Conservation (phyloP, 2,329 filamentous ascomycete genomes). For the Triangularia setosa region DNA sequence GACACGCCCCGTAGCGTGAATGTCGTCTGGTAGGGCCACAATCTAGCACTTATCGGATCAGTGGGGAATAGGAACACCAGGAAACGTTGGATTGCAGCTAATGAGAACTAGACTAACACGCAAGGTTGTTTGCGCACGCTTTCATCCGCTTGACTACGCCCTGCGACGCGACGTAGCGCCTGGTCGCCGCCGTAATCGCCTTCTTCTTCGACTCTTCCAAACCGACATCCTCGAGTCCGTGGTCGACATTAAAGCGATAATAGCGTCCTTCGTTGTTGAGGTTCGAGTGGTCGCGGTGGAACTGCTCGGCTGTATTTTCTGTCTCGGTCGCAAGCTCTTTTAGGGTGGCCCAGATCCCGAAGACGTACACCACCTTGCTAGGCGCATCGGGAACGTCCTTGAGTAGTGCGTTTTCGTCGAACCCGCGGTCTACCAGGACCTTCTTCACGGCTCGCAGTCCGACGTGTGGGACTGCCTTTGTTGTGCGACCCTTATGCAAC, state of each 20-base stretch:
- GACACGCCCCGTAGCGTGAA: slow-evolving; percentile 22
- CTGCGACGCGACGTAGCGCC: slow-evolving; percentile 18
- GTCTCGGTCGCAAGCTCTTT: slow-evolving; percentile 36
- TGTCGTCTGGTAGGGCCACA: slow-evolving; percentile 15
- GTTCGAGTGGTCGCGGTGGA: slow-evolving; percentile 32
- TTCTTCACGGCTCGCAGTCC: slow-evolving; percentile 20
- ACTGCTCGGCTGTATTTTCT: slow-evolving; percentile 36
- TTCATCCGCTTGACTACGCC: slow-evolving; percentile 21
- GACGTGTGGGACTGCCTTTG: slow-evolving; percentile 19
- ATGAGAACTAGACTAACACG: slow-evolving; percentile 19
- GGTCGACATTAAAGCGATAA: slow-evolving; percentile 43
- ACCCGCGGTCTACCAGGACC: slow-evolving; percentile 14
- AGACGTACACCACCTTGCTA: slow-evolving; percentile 27
- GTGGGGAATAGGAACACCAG: background rate
- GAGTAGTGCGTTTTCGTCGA: slow-evolving; percentile 21
- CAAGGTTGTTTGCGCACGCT: slow-evolving; percentile 20
- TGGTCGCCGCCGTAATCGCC: slow-evolving; percentile 29
- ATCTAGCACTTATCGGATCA: slow-evolving; percentile 10
- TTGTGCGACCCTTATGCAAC: slow-evolving; percentile 22
- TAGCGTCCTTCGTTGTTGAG: slow-evolving; percentile 34
- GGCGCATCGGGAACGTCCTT: slow-evolving; percentile 21
- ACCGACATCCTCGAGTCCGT: slow-evolving; percentile 38
- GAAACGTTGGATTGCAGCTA: slow-evolving; percentile 4
- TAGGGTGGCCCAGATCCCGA: slow-evolving; percentile 29
- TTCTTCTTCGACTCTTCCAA: slow-evolving; percentile 36